These are phyloP conservation scores for Claviceps africana DNA, from an alignment of 2,329 filamentous ascomycete genomes.

Conservation along the genomic window DNA sequence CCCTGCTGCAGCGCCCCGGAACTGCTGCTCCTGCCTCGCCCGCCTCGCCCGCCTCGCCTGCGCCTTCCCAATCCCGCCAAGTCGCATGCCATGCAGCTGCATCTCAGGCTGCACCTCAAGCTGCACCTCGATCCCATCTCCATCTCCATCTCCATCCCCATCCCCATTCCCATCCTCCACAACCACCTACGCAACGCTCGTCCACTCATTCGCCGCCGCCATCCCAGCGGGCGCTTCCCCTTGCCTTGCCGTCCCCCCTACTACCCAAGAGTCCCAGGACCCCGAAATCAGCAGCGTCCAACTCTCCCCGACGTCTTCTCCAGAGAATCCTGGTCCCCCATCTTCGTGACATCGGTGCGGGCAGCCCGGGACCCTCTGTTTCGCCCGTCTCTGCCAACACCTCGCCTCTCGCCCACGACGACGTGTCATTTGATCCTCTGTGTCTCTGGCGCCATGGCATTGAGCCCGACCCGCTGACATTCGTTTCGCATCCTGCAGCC, in stretches of 20 bases:
- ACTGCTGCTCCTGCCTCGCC: neutral
- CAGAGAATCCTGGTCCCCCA: neutral
- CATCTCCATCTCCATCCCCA: slow-evolving; percentile 3
- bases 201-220: neutral
- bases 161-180: slow-evolving; percentile 3
- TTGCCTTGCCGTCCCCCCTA: neutral
- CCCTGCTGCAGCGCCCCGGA: neutral
- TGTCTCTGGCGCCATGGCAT: slow-evolving; percentile 9
- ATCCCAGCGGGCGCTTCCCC: slow-evolving; percentile 1
- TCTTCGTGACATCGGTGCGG: neutral
- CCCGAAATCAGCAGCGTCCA: neutral
- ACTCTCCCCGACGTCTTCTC: neutral
- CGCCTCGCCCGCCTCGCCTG: too few species aligned
- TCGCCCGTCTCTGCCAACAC: slow-evolving; percentile 5
- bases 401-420: slow-evolving; percentile 9
- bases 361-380: slow-evolving; percentile 1
- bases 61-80: too few species aligned
- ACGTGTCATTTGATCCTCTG: slow-evolving; percentile 6
- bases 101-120: neutral
- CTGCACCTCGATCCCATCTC: slow-evolving; percentile 7
- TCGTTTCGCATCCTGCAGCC: slow-evolving; percentile 13
- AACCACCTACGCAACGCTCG: slow-evolving; percentile 1
- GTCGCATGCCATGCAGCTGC: neutral
- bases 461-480: slow-evolving; percentile 15
- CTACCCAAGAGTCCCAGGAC: neutral